Conservation (phyloP, 495 filamentous ascomycete species). For the Glonium stellatum region DNA sequence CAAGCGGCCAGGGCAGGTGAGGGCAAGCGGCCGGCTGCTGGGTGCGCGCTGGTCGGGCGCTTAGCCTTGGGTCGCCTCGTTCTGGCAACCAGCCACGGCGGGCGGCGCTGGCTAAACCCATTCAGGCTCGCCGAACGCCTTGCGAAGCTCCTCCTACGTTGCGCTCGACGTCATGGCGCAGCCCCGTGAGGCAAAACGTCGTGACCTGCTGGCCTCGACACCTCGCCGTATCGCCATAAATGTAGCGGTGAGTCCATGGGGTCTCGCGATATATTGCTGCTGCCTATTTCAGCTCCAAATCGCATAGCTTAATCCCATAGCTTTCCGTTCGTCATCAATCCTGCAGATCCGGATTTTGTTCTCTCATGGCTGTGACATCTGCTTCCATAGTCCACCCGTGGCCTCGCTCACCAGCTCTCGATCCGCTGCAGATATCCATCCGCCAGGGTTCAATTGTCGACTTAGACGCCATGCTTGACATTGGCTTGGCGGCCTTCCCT, state of each 20-base stretch:
- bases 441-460: constrained; percentile 2
- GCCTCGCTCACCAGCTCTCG: neutral
- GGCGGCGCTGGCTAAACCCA: neutral
- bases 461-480: constrained; percentile 12
- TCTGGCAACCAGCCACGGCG: too few relatives aligned
- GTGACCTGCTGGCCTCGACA: too few relatives aligned
- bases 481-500: constrained; percentile 12
- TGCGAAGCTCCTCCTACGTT: neutral
- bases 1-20: too few relatives aligned
- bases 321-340: neutral
- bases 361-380: neutral
- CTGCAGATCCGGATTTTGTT: neutral
- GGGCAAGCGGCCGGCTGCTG: too few relatives aligned
- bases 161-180: neutral
- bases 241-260: neutral
- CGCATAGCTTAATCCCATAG: neutral
- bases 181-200: too few relatives aligned
- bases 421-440: neutral
- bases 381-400: neutral
- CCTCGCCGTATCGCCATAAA: neutral
- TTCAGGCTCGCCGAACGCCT: neutral
- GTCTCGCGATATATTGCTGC: neutral
- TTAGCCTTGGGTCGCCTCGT: too few relatives aligned
- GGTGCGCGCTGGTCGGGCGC: too few relatives aligned
- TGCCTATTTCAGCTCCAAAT: neutral